Evolutionary conservation across 345 rosid species (phyloP), one percentile per base, ranked within the genome.

Genomic region (Streptanthus diversifolius): DNA sequence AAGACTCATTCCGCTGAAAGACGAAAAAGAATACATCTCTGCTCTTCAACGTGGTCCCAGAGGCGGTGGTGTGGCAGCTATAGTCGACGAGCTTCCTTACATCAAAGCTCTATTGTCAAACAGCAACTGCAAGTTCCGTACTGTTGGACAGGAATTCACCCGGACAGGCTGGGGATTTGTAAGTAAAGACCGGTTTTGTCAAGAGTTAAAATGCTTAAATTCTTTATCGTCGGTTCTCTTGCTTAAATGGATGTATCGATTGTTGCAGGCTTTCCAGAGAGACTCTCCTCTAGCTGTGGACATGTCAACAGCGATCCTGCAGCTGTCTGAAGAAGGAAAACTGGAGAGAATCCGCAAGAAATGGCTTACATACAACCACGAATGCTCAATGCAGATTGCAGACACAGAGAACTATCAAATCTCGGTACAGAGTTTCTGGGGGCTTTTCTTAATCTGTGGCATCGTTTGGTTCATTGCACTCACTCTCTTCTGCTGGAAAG

Each of bases 151-250:
- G 79, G 97, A 90, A 45, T 93, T 93, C 79, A 91, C 98, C 11
- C 85, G 85, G 64, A 85, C 90, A 39, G 97, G 98, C 62, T 91
- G 97, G 97, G 97, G 98, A 83, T 91, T 93, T 69, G 97, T 93
- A 85, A 84, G 98, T 88, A 30, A 15, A 39, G 7, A 37, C 33
- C 30, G 8, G 59, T 53, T 25, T n/a, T n/a, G n/a, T 54, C 37
- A 1, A 25, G 27, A n/a, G n/a, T n/a, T n/a, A n/a, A n/a, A n/a
- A n/a, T n/a, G n/a, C n/a, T n/a, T n/a, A n/a, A n/a, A n/a, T n/a
- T n/a, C n/a, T n/a, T n/a, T n/a, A n/a, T n/a, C n/a, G n/a, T n/a
- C n/a, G n/a, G n/a, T n/a, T n/a, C n/a, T n/a, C n/a, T n/a, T 54
- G 22, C 71, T 62, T n/a, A 76, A 5, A 5, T 9, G 9, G 27